A percentile compares a stretch with the other conserved stretches of the same genome.
phyloP scores from a whole-genome alignment of 805 yeast species.

The Gaillardinia entomophila region DNA sequence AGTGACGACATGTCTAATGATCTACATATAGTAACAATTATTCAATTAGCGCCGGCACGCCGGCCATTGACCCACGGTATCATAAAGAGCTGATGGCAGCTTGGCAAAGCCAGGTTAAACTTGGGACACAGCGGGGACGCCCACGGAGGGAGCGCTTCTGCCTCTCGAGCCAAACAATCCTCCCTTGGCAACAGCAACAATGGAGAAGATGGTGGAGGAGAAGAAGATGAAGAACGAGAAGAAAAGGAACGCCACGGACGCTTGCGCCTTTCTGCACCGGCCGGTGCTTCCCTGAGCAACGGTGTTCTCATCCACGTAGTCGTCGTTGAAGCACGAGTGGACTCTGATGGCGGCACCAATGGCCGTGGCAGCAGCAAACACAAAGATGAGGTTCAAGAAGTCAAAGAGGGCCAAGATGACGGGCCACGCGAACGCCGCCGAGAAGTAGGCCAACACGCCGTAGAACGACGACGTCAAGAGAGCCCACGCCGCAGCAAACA shows the following conservation, averaged over 20 bases:
- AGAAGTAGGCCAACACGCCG: conserved; percentile 71
- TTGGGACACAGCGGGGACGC: not conserved
- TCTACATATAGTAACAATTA: no score
- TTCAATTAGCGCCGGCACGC: no score
- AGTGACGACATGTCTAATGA: no score
- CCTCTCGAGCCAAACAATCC: conserved; percentile 27
- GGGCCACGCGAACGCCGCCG: conserved; percentile 85
- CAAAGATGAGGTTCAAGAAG: conserved; percentile 84
- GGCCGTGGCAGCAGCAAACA: conserved; percentile 92
- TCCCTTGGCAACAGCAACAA: conserved; percentile 54
- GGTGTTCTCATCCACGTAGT: conserved; percentile 58
- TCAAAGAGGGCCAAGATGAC: conserved; percentile 68
- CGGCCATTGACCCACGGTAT: no score
- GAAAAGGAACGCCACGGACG: conserved; percentile 75
- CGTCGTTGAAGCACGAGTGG: conserved; percentile 75
- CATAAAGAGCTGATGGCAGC: no score
- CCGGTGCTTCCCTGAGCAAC: conserved; percentile 70
- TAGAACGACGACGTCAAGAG: conserved; percentile 74
- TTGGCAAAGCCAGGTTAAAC: no score
- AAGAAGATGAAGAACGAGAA: conserved; percentile 74
- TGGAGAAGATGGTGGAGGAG: conserved; percentile 53
- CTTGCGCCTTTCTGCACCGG: conserved; percentile 96
- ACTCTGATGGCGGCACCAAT: conserved; percentile 84
- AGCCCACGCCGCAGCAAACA: conserved; percentile 86
- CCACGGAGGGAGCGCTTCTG: not conserved